Conservation (phyloP, 805 yeast species). For the Candida boidinii region DNA sequence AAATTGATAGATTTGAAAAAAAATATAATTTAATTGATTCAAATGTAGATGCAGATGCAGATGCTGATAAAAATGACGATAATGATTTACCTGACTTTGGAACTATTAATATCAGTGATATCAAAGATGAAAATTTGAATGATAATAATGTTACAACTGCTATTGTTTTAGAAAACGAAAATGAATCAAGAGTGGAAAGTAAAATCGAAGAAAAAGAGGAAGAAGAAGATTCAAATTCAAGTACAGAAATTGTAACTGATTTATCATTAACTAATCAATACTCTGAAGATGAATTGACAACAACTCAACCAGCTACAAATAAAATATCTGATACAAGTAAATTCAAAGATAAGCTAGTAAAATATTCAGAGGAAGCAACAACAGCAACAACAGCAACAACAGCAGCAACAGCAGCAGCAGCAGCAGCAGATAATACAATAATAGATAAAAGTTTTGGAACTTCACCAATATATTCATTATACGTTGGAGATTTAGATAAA, state of each 20-base stretch:
- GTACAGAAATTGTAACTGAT: slow-evolving; percentile 12
- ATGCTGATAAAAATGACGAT: not conserved
- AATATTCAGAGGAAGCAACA: no score
- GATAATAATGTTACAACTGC: no score
- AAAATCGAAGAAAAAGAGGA: not conserved
- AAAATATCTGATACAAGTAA: no score
- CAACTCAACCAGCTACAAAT: not conserved
- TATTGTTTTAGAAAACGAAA: no score
- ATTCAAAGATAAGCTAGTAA: no score
- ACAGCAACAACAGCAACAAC: not conserved
- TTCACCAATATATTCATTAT: slow-evolving; percentile 26
- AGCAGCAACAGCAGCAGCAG: not conserved
- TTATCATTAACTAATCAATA: slow-evolving; percentile 3
- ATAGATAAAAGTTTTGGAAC: no score
- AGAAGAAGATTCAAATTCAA: slow-evolving; percentile 8
- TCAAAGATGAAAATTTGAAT: no score
- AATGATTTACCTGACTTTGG: no score
- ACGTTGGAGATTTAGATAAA: slow-evolving; percentile 54
- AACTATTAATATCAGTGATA: not conserved
- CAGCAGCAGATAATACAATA: not conserved
- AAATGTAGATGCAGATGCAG: not conserved
- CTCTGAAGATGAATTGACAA: no score
- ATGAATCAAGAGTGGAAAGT: no score
- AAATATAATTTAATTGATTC: no score
- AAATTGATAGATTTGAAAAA: no score